phyloP scores from a whole-genome alignment of 345 rosid species.

The Orychophragmus violaceus region DNA sequence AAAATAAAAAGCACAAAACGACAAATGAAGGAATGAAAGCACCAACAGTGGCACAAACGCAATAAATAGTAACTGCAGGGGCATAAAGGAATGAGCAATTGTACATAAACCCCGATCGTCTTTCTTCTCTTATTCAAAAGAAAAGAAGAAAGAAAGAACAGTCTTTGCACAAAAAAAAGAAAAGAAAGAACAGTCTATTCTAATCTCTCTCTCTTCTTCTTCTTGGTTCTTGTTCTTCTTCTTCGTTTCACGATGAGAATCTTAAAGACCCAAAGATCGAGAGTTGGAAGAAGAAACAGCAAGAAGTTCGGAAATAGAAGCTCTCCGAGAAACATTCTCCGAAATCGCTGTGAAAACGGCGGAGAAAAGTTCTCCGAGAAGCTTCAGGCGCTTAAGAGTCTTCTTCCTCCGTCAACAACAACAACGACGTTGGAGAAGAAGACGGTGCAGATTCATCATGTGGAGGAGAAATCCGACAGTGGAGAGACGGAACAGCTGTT shows the following conservation, averaged over 20 bases:
- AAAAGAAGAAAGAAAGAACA: background rate
- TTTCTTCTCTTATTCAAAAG: background rate
- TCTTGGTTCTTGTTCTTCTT: background rate
- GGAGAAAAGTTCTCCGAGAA: constrained; percentile 49
- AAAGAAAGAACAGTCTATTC: background rate
- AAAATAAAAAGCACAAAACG: constrained; percentile 3
- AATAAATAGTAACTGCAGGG: constrained; percentile 28
- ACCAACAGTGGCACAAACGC: constrained; percentile 35
- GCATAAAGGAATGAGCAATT: background rate
- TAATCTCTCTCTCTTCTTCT: background rate
- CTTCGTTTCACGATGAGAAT: constrained; percentile 30
- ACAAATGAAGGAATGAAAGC: constrained; percentile 9
- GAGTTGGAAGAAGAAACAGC: constrained; percentile 18
- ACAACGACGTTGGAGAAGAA: background rate
- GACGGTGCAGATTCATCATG: background rate
- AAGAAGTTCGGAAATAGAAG: constrained; percentile 10
- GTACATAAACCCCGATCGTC: constrained; percentile 40
- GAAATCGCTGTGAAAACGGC: background rate
- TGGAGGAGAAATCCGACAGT: constrained; percentile 28
- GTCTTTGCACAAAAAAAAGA: no score
- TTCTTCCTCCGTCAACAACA: constrained; percentile 38
- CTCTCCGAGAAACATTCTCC: background rate
- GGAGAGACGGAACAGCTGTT: constrained; percentile 45
- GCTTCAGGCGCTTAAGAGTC: constrained; percentile 64
- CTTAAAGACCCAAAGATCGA: constrained; percentile 28